Base-by-base conservation (phyloP, 345 rosid species). In the Brassica rapa region DNA sequence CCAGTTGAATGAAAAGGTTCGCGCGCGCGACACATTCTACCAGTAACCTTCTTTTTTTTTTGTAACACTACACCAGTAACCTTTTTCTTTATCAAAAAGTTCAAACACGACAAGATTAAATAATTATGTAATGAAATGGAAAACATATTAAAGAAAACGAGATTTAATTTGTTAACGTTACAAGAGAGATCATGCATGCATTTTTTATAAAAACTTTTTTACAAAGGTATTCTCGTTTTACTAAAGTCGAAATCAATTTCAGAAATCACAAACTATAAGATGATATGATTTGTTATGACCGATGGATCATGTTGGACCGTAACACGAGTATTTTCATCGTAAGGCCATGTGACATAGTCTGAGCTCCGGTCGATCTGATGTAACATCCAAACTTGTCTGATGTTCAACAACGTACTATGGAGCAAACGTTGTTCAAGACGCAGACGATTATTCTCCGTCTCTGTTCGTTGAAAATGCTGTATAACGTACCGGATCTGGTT, bases 401-500 rank as follows among this genome's bases (percentile, higher is more conserved):
- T 68, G 66, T 85, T 86, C 76, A 86, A 86, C 72, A 94, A 77
- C 73, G 84, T 88, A 37, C 67, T 88, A 62, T 77, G 86, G 78
- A 94, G 92, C 33, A 85, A 65, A 80, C 67, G 82, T 5, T 81
- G 76, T 73, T 90, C 94, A 2, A 88, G 51, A 72, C 79, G 88
- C 79, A 94, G 93, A 82, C 77, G 89, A 63, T 89, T 85, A 80
- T 89, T 92, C 49, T 92, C 94, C 5, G 73, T 77, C 41, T 82
- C 56, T n/a, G 81, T 81, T 35, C 75, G 83, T 29, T 83, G 87
- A 68, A 35, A 81, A 43, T 86, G 88, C 71, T 85, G 72, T 70
- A 80, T 14, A 73, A 82, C 74, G 72, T 80, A 71, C 70, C 83
- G 86, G 65, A 94, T 72, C 72, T 93, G 90, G 89, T 82, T 83